Evolutionary conservation across 139 green algal species (phyloP), one percentile per base, ranked within the genome.

Genomic region (Chlorella ohadii): DNA sequence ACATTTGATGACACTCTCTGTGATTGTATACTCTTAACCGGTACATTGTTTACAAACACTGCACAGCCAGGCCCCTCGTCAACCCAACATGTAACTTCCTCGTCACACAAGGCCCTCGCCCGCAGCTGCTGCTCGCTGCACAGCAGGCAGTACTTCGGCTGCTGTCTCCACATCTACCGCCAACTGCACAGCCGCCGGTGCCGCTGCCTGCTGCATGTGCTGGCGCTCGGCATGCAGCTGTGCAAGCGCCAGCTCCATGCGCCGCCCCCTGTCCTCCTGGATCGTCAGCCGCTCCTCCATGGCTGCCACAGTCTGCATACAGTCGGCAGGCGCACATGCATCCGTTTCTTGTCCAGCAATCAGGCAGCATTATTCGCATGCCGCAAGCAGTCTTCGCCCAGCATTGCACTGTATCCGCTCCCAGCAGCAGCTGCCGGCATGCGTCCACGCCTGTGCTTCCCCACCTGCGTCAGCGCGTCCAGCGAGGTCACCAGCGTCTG

Each of bases 281-380:
- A 96, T 89, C 0, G 89, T 95, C 28, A 97, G 74, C 2, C 94
- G 85, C 90, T 96, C 92, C 82, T 97, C 94, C 74, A 97, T 76
- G 63, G 95, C 79, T 55, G 88, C 90, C 66, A 97, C 91, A 1
- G 91, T 96, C 89, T 97, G 90, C 72, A 65, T 23, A 55, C 7
- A 55, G 44, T 6, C 44, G 11, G 11, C 44, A 59, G 12, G 51
- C 51, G 44, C 44, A 51, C 44, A 51, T 51, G 44, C 44, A 51
- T 9, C 44, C 9, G 44, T 51, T 51, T 51, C 44, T 51, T 6
- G 7, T 51, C 7, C 44, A 51, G 44, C 44, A 51, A 9, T 6
- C 44, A 51, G 44, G 6, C 7, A 51, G 6, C 44, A 16, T 51
- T 6, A 9, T 51, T 59, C 11, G 9, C 51, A 34, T 67, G 61